These are phyloP conservation scores for Arthrobotrys sphaeroides DNA, from an alignment of 2,329 filamentous ascomycete species.

Conservation along the genomic window DNA sequence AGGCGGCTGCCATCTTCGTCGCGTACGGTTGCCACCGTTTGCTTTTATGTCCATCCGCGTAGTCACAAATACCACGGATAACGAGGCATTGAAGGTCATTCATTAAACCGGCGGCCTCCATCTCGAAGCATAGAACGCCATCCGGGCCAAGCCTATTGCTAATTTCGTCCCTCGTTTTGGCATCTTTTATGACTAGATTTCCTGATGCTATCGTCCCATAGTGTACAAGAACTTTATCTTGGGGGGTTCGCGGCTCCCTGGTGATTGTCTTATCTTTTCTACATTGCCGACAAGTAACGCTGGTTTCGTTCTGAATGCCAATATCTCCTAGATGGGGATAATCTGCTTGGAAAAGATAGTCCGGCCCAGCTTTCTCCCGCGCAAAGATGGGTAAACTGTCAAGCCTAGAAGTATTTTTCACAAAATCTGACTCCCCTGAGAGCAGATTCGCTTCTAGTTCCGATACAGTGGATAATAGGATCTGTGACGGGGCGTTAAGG, in stretches of 20 bases:
- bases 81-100: background rate
- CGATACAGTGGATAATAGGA: background rate
- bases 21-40: constrained; percentile 16
- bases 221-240: background rate
- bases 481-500: background rate
- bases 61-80: constrained; percentile 15
- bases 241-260: background rate
- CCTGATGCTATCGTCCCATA: background rate
- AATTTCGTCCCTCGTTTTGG: constrained; percentile 7
- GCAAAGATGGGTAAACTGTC: background rate
- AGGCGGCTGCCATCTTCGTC: background rate
- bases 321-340: background rate
- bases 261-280: background rate
- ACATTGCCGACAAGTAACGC: background rate
- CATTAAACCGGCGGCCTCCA: background rate
- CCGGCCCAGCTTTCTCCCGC: background rate
- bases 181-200: background rate
- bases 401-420: background rate
- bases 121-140: constrained; percentile 13
- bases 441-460: background rate
- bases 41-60: constrained; percentile 21
- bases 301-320: background rate
- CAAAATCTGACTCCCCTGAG: background rate
- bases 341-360: background rate
- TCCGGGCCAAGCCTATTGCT: background rate